phyloP scores from a whole-genome alignment of 1,284 basidiomycete genomes.

The Malassezia sp. region DNA sequence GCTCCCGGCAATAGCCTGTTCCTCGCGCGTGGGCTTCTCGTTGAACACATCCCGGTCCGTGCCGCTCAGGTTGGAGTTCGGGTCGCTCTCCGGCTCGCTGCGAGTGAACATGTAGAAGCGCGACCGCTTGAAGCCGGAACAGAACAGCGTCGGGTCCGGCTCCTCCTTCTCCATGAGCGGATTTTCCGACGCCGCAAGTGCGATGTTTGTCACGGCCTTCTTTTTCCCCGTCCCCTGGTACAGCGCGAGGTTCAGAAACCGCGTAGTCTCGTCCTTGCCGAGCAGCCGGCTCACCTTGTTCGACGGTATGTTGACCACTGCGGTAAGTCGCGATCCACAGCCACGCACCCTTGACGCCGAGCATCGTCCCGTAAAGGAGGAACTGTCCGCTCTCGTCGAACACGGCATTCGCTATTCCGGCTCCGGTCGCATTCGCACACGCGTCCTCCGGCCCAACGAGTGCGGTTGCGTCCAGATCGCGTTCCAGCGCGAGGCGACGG shows the following conservation, averaged over 20 bases:
- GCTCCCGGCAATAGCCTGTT: constrained; percentile 72
- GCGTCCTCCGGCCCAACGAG: constrained; percentile 50
- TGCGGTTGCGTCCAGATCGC: constrained; percentile 69
- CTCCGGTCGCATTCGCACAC: constrained; percentile 23
- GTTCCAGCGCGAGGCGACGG: constrained; percentile 77
- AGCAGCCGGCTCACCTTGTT: constrained; percentile 80
- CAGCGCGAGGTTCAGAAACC: constrained; percentile 75
- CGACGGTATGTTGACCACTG: constrained; percentile 85
- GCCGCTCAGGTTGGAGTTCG: constrained; percentile 46
- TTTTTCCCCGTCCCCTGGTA: constrained; percentile 90
- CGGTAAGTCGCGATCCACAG: neutral
- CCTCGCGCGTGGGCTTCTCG: constrained; percentile 89
- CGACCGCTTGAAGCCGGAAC: constrained; percentile 79
- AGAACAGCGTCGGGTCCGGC: constrained; percentile 83
- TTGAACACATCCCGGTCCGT: constrained; percentile 96
- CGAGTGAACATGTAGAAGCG: constrained; percentile 96
- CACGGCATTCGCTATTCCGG: constrained; percentile 54
- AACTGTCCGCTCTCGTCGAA: constrained; percentile 97
- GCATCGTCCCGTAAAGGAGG: constrained; percentile 77
- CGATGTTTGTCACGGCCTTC: constrained; percentile 71
- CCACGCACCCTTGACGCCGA: constrained; percentile 80
- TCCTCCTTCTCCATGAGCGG: constrained; percentile 61
- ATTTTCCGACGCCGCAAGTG: constrained; percentile 89
- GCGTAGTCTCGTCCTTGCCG: constrained; percentile 85
- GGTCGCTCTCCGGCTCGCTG: constrained; percentile 74